A percentile compares a stretch with the other conserved stretches of the same genome.
Conservation (phyloP, 768 basidiomycete genomes). For the Roridomyces roridus region DNA sequence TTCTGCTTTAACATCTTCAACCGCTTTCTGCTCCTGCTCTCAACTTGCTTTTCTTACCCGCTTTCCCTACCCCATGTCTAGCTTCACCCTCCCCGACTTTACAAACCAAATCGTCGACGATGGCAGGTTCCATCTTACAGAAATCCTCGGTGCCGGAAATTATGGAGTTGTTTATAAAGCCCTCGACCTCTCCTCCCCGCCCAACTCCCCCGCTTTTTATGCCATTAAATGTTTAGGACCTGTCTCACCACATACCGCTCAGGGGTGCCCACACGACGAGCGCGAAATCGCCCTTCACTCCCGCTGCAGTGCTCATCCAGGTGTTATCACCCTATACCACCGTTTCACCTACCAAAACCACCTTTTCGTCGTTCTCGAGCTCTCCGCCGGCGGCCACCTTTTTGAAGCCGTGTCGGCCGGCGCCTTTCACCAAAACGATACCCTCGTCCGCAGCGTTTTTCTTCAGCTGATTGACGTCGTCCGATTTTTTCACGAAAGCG, state of each 20-base stretch:
- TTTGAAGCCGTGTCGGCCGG: slow-evolving; percentile 49
- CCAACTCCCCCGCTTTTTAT: not conserved
- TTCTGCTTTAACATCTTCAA: not conserved
- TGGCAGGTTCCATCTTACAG: not conserved
- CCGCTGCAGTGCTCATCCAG: not conserved
- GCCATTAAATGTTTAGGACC: slow-evolving; percentile 7
- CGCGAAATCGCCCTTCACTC: slow-evolving; percentile 1
- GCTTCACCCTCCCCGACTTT: not conserved
- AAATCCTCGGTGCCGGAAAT: not conserved
- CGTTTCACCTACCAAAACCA: slow-evolving; percentile 52
- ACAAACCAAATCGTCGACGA: slow-evolving; percentile 7
- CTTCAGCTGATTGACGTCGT: slow-evolving; percentile 54
- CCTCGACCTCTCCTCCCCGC: not conserved
- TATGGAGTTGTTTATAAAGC: slow-evolving; percentile 9
- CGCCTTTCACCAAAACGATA: slow-evolving; percentile 43
- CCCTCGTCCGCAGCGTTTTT: slow-evolving; percentile 48
- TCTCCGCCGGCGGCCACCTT: slow-evolving; percentile 45
- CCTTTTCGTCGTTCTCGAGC: slow-evolving; percentile 52
- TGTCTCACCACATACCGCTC: not conserved
- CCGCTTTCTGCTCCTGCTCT: not conserved
- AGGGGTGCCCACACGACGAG: not conserved
- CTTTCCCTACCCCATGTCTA: not conserved
- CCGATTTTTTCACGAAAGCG: slow-evolving; percentile 49
- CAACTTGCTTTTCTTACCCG: not conserved
- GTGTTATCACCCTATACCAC: slow-evolving; percentile 34